Conservation (phyloP, 768 basidiomycete species). For the Cystobasidium tubakii region DNA sequence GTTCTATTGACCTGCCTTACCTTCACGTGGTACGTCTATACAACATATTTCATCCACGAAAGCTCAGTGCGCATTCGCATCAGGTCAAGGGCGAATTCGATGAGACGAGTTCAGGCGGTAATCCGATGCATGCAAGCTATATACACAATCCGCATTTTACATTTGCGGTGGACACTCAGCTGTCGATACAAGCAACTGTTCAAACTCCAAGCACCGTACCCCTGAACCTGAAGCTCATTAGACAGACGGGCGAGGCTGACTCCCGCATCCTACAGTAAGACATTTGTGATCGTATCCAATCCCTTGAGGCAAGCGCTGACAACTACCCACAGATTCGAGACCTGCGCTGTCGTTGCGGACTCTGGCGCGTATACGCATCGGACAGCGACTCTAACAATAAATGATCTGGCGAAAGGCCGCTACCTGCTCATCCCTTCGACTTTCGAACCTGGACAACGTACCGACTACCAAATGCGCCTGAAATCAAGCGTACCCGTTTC, state of each 20-base stretch:
- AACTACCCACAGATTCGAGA: conserved; percentile 1
- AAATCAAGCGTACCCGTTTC: background rate
- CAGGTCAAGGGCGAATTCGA: conserved; percentile 5
- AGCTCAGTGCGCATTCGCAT: background rate
- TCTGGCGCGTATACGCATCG: background rate
- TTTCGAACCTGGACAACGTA: background rate
- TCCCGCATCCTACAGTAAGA: conserved; percentile 10
- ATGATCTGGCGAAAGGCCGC: background rate
- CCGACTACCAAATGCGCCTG: background rate
- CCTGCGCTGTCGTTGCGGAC: conserved; percentile 3
- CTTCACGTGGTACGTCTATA: background rate
- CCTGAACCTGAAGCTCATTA: conserved; percentile 24
- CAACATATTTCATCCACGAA: too few relatives aligned
- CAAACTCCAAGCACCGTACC: background rate
- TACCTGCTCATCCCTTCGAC: conserved; percentile 19
- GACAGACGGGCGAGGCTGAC: background rate
- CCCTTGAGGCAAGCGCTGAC: background rate
- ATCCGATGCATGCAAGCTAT: conserved; percentile 10
- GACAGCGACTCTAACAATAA: background rate
- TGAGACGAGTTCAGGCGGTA: conserved; percentile 27
- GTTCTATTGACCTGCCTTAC: background rate
- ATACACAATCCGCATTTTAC: conserved; percentile 25
- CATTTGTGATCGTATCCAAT: too few relatives aligned
- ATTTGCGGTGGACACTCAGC: background rate
- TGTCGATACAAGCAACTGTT: background rate